phyloP scores from a whole-genome alignment of 352 stramenopile species.

The Phytophthora hybrid region DNA sequence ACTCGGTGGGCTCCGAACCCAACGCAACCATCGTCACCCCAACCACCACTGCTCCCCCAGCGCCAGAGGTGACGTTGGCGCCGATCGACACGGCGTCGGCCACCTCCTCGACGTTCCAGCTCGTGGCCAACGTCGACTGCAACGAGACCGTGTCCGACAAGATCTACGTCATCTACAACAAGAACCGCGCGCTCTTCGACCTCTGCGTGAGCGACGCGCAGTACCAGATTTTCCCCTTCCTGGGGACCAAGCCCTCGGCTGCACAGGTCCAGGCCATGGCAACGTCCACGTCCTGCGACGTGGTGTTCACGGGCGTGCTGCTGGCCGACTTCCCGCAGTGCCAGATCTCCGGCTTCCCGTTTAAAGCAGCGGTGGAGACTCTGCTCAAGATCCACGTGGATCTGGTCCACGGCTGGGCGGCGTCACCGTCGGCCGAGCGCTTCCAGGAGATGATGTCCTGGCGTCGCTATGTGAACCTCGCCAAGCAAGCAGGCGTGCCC shows the following conservation, averaged over 20 bases:
- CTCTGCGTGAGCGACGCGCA: slow-evolving; percentile 50
- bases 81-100: slow-evolving; percentile 48
- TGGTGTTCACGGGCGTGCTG: slow-evolving; percentile 59
- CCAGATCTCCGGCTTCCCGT: slow-evolving; percentile 55
- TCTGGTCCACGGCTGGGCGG: slow-evolving; percentile 22
- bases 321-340: slow-evolving; percentile 55
- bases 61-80: slow-evolving; percentile 22
- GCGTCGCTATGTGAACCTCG: slow-evolving; percentile 61
- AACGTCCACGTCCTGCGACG: slow-evolving; percentile 48
- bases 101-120: slow-evolving; percentile 58
- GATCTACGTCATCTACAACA: slow-evolving; percentile 60
- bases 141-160: slow-evolving; percentile 50
- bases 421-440: slow-evolving; percentile 39
- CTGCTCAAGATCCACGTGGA: slow-evolving; percentile 68
- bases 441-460: slow-evolving; percentile 60
- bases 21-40: not conserved
- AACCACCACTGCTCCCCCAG: slow-evolving; percentile 5
- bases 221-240: slow-evolving; percentile 73
- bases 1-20: slow-evolving; percentile 11
- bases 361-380: slow-evolving; percentile 65
- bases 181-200: slow-evolving; percentile 64
- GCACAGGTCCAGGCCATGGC: slow-evolving; percentile 48
- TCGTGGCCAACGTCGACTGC: slow-evolving; percentile 53
- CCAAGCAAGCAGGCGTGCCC: slow-evolving; percentile 45
- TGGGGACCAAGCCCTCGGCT: slow-evolving; percentile 52